Evolutionary conservation across 139 green algal genomes (phyloP), one percentile per base, ranked within the genome.

Genomic region (Micractinium sp.): DNA sequence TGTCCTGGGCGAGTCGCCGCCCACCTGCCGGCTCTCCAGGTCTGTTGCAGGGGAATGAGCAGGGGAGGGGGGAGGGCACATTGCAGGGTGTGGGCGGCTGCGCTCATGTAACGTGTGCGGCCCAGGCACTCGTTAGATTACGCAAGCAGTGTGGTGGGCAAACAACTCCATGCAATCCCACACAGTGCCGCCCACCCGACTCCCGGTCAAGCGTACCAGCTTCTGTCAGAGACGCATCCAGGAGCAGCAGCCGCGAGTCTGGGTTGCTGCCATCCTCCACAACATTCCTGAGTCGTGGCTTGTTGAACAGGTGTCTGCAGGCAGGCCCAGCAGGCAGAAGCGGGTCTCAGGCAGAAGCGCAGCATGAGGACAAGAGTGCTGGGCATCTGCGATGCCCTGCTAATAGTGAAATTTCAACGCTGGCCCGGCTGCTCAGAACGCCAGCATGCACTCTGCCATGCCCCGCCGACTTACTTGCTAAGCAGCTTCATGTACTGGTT

Each of bases 301-400:
- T 92, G 82, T 97, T 93, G 67, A 97, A 90, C 1, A 93, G 95
- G 82, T 94, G 94, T 47, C 95, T 98, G 92, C 85, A 9, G 27
- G 47, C 47, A 85, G 47, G 13, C 27, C 41, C 22, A 7, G 41
- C 4, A 56, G 25, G 56, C 69, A 53, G 16, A 14, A 36, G 69
- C 39, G 12, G 13, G 67, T 2, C 23, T 13, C 5, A 41, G 69
- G 35, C 27, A 31, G 5, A 41, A 69, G 0, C 27, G 33, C 35
- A 35, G 60, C 33, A 71, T 25, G 19, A 33, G 19, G 66, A 15
- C 53, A 23, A 36, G 78, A 74, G 5, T 38, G 25, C n/a, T 13
- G 73, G 20, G n/a, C n/a, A n/a, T n/a, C n/a, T n/a, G n/a, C n/a
- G n/a, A n/a, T n/a, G n/a, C n/a, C n/a, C n/a, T n/a, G n/a, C n/a